phyloP scores from a whole-genome alignment of 2,329 filamentous ascomycete species.

The Paradendryphiella salina region DNA sequence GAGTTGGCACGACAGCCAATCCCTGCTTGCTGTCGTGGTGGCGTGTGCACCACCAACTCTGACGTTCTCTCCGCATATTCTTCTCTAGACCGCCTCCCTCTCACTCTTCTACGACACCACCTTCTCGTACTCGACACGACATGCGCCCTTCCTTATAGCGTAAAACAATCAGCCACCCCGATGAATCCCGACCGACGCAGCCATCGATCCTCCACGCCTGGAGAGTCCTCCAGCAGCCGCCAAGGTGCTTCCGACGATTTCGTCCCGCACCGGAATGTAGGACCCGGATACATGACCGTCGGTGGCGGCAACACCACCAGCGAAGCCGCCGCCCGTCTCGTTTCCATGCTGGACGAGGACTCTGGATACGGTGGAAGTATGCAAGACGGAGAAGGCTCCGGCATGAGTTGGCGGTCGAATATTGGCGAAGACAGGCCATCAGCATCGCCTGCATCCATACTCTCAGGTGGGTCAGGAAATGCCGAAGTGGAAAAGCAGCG shows the following conservation, averaged over 20 bases:
- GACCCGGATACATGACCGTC: slow-evolving; percentile 82
- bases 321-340: slow-evolving; percentile 77
- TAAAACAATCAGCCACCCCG: slow-evolving; percentile 20
- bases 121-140: slow-evolving; percentile 26
- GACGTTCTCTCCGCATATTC: slow-evolving; percentile 20
- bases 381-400: slow-evolving; percentile 62
- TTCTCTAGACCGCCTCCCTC: slow-evolving; percentile 17
- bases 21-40: slow-evolving; percentile 14
- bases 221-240: slow-evolving; percentile 34
- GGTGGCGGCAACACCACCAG: slow-evolving; percentile 75
- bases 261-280: slow-evolving; percentile 29
- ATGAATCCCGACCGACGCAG: slow-evolving; percentile 38
- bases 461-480: slow-evolving; percentile 52
- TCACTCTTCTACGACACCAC: slow-evolving; percentile 10
- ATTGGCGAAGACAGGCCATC: slow-evolving; percentile 62
- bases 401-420: slow-evolving; percentile 58
- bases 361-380: slow-evolving; percentile 90
- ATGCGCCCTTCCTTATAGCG: slow-evolving; percentile 32
- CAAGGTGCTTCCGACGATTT: slow-evolving; percentile 31
- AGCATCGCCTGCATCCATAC: slow-evolving; percentile 58
- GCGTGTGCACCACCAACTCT: slow-evolving; percentile 21
- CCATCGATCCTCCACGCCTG: slow-evolving; percentile 28
- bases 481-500: slow-evolving; percentile 68
- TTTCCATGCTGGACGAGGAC: slow-evolving; percentile 80
- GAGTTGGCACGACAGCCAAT: slow-evolving; percentile 12